phyloP scores from a whole-genome alignment of 164 flowering plant genomes.

The Taxillus chinensis region DNA sequence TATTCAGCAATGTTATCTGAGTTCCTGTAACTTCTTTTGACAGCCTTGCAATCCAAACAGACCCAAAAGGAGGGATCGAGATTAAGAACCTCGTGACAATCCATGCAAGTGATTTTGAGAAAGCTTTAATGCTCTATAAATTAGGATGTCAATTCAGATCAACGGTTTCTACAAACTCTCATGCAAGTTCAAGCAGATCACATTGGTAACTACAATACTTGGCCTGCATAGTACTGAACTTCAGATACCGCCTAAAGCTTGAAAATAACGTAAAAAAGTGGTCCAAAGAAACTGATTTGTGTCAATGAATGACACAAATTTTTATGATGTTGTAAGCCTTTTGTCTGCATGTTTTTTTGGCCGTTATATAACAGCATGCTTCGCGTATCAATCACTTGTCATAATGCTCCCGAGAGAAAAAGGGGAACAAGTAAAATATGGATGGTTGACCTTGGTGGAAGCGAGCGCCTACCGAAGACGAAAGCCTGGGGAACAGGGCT shows the following conservation, averaged over 20 bases:
- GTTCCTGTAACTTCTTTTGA: background rate
- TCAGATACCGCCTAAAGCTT: too few species aligned
- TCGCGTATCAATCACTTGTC: slow-evolving; percentile 36
- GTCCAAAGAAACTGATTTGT: background rate
- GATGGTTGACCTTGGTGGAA: slow-evolving; percentile 73
- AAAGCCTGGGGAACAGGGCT: slow-evolving; percentile 49
- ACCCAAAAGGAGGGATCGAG: slow-evolving; percentile 38
- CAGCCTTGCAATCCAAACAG: slow-evolving; percentile 51
- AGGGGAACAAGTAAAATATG: slow-evolving; percentile 48
- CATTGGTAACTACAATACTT: slow-evolving; percentile 39
- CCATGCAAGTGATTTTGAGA: slow-evolving; percentile 36
- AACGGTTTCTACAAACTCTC: slow-evolving; percentile 52
- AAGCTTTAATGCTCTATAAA: slow-evolving; percentile 40
- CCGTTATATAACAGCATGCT: slow-evolving; percentile 33
- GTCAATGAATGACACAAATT: background rate
- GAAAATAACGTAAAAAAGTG: too few species aligned
- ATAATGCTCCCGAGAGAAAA: slow-evolving; percentile 36
- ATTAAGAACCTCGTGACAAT: slow-evolving; percentile 49
- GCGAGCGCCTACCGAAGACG: slow-evolving; percentile 63
- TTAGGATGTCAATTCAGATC: slow-evolving; percentile 51
- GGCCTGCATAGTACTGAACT: background rate
- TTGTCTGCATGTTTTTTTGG: background rate
- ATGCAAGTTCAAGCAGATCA: slow-evolving; percentile 53
- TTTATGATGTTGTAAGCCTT: background rate
- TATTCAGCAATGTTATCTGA: slow-evolving; percentile 6